Conservation (phyloP, 345 rosid species). For the Gossypioides kirkii region DNA sequence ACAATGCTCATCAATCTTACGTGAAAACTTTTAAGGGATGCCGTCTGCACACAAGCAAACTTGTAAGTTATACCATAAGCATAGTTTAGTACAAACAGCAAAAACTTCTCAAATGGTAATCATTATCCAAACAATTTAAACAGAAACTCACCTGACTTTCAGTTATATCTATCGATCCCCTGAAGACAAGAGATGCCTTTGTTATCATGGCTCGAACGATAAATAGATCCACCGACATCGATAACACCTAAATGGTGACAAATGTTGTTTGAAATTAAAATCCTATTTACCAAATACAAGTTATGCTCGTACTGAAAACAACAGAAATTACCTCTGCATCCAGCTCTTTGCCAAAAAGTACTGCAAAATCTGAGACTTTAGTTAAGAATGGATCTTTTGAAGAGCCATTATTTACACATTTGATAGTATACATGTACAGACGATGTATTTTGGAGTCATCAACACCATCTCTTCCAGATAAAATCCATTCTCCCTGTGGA, state of each 20-base stretch:
- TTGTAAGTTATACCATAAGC: slow-evolving; percentile 2
- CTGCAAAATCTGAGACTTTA: slow-evolving; percentile 83
- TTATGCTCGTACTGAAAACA: background rate
- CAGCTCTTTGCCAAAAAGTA: slow-evolving; percentile 97
- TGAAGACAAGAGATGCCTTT: slow-evolving; percentile 91
- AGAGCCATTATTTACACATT: slow-evolving; percentile 55
- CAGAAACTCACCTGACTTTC: slow-evolving; percentile 67
- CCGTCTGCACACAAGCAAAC: slow-evolving; percentile 58
- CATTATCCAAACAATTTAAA: slow-evolving; percentile 9
- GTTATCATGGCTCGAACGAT: slow-evolving; percentile 97
- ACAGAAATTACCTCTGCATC: slow-evolving; percentile 87
- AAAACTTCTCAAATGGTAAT: background rate
- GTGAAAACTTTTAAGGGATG: slow-evolving; percentile 85
- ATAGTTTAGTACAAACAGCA: background rate
- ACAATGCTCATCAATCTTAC: slow-evolving; percentile 98
- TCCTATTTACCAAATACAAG: background rate
- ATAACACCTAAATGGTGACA: slow-evolving; percentile 70
- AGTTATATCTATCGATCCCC: slow-evolving; percentile 58
- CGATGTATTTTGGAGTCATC: slow-evolving; percentile 45
- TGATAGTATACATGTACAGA: slow-evolving; percentile 72
- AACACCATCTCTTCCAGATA: slow-evolving; percentile 60
- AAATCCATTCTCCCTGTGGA: slow-evolving; percentile 94
- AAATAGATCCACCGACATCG: slow-evolving; percentile 99
- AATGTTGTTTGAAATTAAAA: slow-evolving; percentile 9
- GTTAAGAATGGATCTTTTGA: slow-evolving; percentile 85